phyloP scores from a whole-genome alignment of 345 rosid genomes.

The Adansonia digitata region DNA sequence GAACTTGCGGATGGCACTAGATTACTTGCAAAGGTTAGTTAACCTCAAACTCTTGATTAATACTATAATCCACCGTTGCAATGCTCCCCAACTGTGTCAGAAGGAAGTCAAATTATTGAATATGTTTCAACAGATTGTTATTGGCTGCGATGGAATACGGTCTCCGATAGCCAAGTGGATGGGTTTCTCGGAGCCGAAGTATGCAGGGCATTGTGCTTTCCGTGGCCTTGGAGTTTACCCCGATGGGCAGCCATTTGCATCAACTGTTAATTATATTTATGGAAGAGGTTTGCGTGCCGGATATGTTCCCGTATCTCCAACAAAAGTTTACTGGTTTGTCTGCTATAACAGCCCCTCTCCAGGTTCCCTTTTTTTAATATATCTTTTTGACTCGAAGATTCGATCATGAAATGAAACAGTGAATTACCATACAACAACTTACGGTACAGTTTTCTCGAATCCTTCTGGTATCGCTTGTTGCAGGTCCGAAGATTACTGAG shows the following conservation, averaged over 20 bases:
- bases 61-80: background rate
- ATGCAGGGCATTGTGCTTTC: constrained; percentile 73
- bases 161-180: constrained; percentile 82
- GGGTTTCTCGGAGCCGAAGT: constrained; percentile 79
- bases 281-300: constrained; percentile 88
- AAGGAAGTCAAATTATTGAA: background rate
- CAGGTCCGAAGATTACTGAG: constrained; percentile 76
- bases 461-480: constrained; percentile 1
- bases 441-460: too few relatives aligned
- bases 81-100: background rate
- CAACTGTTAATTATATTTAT: constrained; percentile 59
- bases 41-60: background rate
- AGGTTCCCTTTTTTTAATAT: constrained; percentile 32
- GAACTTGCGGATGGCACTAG: constrained; percentile 57
- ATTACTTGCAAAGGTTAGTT: constrained; percentile 54
- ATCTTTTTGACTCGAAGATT: background rate
- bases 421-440: background rate
- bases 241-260: constrained; percentile 66
- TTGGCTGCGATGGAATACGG: constrained; percentile 83
- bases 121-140: constrained; percentile 54
- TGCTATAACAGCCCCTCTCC: constrained; percentile 78
- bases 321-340: constrained; percentile 89
- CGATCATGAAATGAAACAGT: background rate
- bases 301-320: constrained; percentile 70
- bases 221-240: constrained; percentile 71